A percentile compares a stretch with the other conserved stretches of the same genome.
phyloP scores from a whole-genome alignment of 2,329 filamentous ascomycete genomes.

The Talaromyces albobiverticillius region DNA sequence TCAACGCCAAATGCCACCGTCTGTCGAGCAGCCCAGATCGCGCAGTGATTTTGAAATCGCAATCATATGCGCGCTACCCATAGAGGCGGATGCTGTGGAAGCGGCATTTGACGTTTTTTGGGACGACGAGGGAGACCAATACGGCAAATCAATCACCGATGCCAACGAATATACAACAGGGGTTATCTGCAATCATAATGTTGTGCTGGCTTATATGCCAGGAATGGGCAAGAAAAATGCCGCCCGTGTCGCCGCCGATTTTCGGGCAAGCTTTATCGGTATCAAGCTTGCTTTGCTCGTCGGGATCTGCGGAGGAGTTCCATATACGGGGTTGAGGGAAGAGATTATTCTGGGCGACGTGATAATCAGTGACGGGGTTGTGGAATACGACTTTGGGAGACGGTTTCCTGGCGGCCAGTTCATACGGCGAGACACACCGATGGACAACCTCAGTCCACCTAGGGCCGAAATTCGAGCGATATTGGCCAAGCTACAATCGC shows the following conservation, averaged over 20 bases:
- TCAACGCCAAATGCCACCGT: background rate
- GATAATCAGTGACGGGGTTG: slow-evolving; percentile 22
- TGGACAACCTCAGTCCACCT: slow-evolving; percentile 26
- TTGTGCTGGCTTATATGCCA: slow-evolving; percentile 31
- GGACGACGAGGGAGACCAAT: background rate
- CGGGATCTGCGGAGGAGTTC: slow-evolving; percentile 40
- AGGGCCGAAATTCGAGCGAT: slow-evolving; percentile 27
- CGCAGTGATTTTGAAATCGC: background rate
- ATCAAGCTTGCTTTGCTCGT: slow-evolving; percentile 35
- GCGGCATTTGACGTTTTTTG: slow-evolving; percentile 1
- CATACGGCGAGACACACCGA: slow-evolving; percentile 21
- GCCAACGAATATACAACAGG: slow-evolving; percentile 32
- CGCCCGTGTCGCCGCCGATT: slow-evolving; percentile 16
- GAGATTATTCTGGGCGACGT: slow-evolving; percentile 21
- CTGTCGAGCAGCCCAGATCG: background rate
- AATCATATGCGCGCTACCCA: background rate
- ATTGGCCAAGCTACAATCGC: slow-evolving; percentile 17
- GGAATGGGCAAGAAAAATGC: background rate
- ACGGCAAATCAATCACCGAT: slow-evolving; percentile 17
- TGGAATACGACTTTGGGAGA: slow-evolving; percentile 26
- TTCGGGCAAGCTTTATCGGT: slow-evolving; percentile 30
- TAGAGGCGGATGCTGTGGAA: background rate
- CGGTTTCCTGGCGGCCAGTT: slow-evolving; percentile 18
- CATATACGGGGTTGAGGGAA: background rate
- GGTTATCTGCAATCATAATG: slow-evolving; percentile 31